These are phyloP conservation scores for Isoetes taiwanensis DNA, from an alignment of 75 land plant species.

Conservation along the genomic window DNA sequence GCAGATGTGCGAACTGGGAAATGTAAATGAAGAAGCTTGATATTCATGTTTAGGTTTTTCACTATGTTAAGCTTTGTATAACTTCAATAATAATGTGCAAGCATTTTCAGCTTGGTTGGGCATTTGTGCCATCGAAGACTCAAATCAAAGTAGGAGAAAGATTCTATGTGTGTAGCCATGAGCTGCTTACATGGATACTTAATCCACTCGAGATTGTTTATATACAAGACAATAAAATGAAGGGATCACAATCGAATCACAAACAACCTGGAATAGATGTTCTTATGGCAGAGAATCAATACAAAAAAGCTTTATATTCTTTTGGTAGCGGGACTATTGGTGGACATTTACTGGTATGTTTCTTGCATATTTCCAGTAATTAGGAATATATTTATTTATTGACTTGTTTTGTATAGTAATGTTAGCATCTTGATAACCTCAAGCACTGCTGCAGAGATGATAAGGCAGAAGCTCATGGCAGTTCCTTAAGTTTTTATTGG, in stretches of 20 bases:
- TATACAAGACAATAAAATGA: conserved; percentile 25
- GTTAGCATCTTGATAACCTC: too few relatives aligned
- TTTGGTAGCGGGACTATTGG: conserved; percentile 87
- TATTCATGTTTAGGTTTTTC: too few relatives aligned
- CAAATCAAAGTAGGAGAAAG: conserved; percentile 39
- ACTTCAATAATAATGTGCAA: conserved; percentile 41
- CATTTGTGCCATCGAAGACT: conserved; percentile 64
- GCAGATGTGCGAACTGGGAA: too few relatives aligned
- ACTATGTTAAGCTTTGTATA: too few relatives aligned
- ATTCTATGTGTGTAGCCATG: conserved; percentile 71
- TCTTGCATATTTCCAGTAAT: too few relatives aligned
- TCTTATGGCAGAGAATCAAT: neutral
- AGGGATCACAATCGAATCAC: too few relatives aligned
- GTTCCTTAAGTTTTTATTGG: too few relatives aligned
- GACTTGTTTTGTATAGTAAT: too few relatives aligned
- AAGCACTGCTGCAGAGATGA: too few relatives aligned
- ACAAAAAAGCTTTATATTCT: conserved; percentile 31
- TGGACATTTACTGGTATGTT: conserved; percentile 81
- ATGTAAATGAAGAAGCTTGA: too few relatives aligned
- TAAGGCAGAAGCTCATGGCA: too few relatives aligned
- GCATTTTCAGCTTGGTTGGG: conserved; percentile 80
- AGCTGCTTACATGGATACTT: conserved; percentile 58
- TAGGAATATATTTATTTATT: too few relatives aligned
- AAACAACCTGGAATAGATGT: neutral
- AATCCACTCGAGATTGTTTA: conserved; percentile 75